phyloP scores from a whole-genome alignment of 1,284 basidiomycete species.

The Heliocybe sulcata region DNA sequence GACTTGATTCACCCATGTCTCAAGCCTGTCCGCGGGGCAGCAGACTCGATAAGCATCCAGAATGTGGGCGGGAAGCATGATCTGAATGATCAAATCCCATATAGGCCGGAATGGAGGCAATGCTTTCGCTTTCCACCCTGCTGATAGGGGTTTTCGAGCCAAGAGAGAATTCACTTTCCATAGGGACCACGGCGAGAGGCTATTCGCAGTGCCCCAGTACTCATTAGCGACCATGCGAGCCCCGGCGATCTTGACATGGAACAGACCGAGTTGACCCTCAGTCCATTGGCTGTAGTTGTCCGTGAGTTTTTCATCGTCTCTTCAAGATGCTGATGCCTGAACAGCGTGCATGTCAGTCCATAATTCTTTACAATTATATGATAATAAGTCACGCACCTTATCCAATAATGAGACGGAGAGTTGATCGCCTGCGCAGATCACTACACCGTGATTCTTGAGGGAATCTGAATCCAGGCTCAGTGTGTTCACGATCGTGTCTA shows the following conservation, averaged over 20 bases:
- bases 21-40: too few relatives aligned
- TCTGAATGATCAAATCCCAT: too few relatives aligned
- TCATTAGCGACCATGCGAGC: slow-evolving; percentile 5
- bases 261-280: slow-evolving; percentile 5
- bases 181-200: slow-evolving; percentile 3
- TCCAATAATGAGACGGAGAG: slow-evolving; percentile 5
- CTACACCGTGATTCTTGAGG: slow-evolving; percentile 3
- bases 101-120: too few relatives aligned
- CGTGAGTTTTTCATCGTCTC: slow-evolving; percentile 3
- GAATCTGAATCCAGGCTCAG: slow-evolving; percentile 3
- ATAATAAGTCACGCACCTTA: too few relatives aligned
- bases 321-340: neutral
- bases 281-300: slow-evolving; percentile 3
- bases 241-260: slow-evolving; percentile 6
- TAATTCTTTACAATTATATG: too few relatives aligned
- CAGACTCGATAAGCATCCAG: too few relatives aligned
- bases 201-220: slow-evolving; percentile 7
- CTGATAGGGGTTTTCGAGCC: neutral
- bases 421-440: slow-evolving; percentile 8
- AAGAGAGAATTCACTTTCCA: slow-evolving; percentile 6
- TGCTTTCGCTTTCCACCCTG: neutral
- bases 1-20: too few relatives aligned
- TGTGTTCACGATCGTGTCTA: slow-evolving; percentile 5
- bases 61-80: too few relatives aligned
- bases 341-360: neutral